Evolutionary conservation across 495 filamentous ascomycete species (phyloP).

Genomic region (Podospora fimiseda): DNA sequence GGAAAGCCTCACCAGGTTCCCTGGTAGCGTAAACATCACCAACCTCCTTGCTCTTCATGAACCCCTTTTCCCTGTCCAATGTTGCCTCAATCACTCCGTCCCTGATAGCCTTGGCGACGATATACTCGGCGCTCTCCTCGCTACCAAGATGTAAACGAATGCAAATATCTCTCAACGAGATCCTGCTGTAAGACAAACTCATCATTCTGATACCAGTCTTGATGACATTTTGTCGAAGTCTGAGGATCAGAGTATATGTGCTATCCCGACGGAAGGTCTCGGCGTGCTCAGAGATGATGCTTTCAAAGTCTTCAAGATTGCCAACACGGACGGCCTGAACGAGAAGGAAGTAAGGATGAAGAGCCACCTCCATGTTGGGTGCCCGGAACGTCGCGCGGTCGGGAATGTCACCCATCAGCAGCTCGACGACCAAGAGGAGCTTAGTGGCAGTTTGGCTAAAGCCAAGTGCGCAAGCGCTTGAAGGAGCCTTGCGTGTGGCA

Average conservation of each 20-base stretch:
- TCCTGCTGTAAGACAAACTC: conserved; percentile 93
- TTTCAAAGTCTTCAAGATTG: conserved; percentile 85
- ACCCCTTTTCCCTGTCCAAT: conserved; percentile 87
- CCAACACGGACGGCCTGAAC: conserved; percentile 93
- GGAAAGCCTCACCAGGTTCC: conserved; percentile 94
- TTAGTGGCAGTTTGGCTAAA: conserved; percentile 96
- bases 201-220: conserved; percentile 99
- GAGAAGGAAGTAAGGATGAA: conserved; percentile 86
- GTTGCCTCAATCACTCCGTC: conserved; percentile 97
- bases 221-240: conserved; percentile 96
- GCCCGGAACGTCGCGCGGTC: conserved; percentile 90
- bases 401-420: conserved; percentile 98
- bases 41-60: conserved; percentile 96
- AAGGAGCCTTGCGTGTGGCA: conserved; percentile 89
- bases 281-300: conserved; percentile 69
- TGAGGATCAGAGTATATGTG: conserved; percentile 90
- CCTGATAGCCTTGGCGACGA: conserved; percentile 96
- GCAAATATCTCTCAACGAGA: conserved; percentile 96
- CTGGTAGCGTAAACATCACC: conserved; percentile 93
- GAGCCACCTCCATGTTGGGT: conserved; percentile 71
- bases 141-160: conserved; percentile 85
- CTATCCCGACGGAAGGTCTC: conserved; percentile 85
- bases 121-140: conserved; percentile 96
- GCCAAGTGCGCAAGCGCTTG: conserved; percentile 78
- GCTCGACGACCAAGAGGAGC: conserved; percentile 86